These are phyloP conservation scores for Solanum okadae DNA, from an alignment of 257 asterid species.

Conservation along the genomic window DNA sequence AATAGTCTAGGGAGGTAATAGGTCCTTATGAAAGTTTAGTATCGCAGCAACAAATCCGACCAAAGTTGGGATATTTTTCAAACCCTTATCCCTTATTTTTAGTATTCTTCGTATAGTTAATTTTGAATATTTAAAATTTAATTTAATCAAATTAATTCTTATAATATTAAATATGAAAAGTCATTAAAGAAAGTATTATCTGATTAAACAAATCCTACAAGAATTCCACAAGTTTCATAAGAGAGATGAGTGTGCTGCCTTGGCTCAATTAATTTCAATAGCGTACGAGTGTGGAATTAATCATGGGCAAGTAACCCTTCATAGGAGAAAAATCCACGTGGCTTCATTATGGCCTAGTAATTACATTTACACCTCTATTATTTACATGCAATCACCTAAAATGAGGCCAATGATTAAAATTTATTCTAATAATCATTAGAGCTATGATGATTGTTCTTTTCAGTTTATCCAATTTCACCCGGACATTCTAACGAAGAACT, in stretches of 20 bases:
- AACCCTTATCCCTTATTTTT: no score
- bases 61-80: no score
- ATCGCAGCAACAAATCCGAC: no score
- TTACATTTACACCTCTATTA: neutral
- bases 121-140: no score
- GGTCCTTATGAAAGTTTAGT: no score
- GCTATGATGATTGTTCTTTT: neutral
- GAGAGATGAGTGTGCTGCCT: neutral
- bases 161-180: no score
- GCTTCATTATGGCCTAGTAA: neutral
- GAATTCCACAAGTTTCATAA: neutral
- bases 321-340: neutral
- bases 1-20: no score
- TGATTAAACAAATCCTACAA: neutral
- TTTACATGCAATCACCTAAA: neutral
- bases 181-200: no score
- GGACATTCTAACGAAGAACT: neutral
- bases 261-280: neutral
- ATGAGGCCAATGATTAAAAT: neutral
- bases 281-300: neutral
- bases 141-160: no score
- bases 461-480: neutral
- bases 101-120: no score
- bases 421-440: no score
- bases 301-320: neutral